phyloP scores from a whole-genome alignment of 306 rosid genomes.

The Fragaria ananassa region DNA sequence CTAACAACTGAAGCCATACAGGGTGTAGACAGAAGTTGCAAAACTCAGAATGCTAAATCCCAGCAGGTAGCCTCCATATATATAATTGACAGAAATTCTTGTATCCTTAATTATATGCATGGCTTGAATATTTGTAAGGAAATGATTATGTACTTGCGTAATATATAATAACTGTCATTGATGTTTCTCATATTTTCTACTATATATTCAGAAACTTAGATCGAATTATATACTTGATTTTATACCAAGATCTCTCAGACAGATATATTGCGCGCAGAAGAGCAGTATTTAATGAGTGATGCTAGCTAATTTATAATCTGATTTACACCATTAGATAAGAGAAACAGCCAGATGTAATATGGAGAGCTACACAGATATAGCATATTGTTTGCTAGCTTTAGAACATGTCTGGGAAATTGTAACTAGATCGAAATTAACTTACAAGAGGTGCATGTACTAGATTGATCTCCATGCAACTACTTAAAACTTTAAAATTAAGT shows the following conservation, averaged over 20 bases:
- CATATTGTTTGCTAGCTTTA: neutral
- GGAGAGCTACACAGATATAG: neutral
- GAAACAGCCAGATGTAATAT: neutral
- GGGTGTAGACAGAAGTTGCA: constrained; percentile 30
- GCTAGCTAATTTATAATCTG: neutral
- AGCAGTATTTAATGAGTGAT: neutral
- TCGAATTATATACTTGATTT: neutral
- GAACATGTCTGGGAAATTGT: constrained; percentile 1
- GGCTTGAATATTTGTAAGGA: neutral
- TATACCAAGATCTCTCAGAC: neutral
- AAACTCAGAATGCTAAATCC: constrained; percentile 11
- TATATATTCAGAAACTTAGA: neutral
- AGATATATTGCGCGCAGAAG: neutral
- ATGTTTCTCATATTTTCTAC: neutral
- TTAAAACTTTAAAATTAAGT: neutral
- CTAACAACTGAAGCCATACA: constrained; percentile 30
- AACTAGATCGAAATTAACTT: constrained; percentile 7
- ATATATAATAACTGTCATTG: neutral
- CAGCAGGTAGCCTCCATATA: constrained; percentile 10
- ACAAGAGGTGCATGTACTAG: neutral
- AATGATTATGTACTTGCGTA: neutral
- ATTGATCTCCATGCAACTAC: neutral
- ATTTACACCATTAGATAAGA: neutral
- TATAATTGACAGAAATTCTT: no score
- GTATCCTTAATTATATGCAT: neutral